Evolutionary conservation across 2,329 filamentous ascomycete genomes (phyloP).

Genomic region (Nigrospora sphaerica): DNA sequence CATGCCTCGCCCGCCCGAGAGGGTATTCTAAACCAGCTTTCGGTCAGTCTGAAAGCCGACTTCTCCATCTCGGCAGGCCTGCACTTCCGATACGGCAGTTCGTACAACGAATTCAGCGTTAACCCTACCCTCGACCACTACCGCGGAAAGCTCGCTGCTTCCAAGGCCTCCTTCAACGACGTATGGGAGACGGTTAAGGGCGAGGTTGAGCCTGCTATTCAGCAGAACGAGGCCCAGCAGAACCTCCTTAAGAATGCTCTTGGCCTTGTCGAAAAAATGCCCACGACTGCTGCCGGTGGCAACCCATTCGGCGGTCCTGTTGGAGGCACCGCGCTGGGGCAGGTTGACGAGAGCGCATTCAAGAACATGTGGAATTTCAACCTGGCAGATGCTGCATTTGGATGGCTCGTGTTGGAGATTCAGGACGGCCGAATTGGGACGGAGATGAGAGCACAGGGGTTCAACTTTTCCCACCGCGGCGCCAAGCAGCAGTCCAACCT

Average conservation of each 20-base stretch:
- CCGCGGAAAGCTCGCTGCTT: conserved; percentile 93
- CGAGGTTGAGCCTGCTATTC: conserved; percentile 90
- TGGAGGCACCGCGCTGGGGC: conserved; percentile 66
- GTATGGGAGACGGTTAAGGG: conserved; percentile 98
- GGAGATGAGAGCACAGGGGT: conserved; percentile 97
- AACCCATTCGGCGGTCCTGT: conserved; percentile 92
- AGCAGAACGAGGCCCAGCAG: conserved; percentile 89
- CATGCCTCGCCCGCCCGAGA: conserved; percentile 95
- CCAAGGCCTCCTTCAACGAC: conserved; percentile 97
- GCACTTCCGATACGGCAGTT: conserved; percentile 97
- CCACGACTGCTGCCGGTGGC: conserved; percentile 84
- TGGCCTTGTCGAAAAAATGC: conserved; percentile 97
- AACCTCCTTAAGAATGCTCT: conserved; percentile 86
- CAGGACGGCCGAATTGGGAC: conserved; percentile 94
- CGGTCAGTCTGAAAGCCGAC: conserved; percentile 93
- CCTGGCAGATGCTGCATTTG: conserved; percentile 92
- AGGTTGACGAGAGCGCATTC: conserved; percentile 97
- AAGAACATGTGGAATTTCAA: conserved; percentile 99
- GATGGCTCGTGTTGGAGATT: conserved; percentile 89
- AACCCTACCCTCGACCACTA: conserved; percentile 98
- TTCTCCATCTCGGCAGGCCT: conserved; percentile 97
- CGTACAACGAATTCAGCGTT: conserved; percentile 99
- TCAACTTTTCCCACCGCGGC: conserved; percentile 96
- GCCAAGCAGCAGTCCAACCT: conserved; percentile 60
- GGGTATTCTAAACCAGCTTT: conserved; percentile 94